These are phyloP conservation scores for Fomes fomentarius DNA, from an alignment of 1,284 basidiomycete species.

Conservation along the genomic window DNA sequence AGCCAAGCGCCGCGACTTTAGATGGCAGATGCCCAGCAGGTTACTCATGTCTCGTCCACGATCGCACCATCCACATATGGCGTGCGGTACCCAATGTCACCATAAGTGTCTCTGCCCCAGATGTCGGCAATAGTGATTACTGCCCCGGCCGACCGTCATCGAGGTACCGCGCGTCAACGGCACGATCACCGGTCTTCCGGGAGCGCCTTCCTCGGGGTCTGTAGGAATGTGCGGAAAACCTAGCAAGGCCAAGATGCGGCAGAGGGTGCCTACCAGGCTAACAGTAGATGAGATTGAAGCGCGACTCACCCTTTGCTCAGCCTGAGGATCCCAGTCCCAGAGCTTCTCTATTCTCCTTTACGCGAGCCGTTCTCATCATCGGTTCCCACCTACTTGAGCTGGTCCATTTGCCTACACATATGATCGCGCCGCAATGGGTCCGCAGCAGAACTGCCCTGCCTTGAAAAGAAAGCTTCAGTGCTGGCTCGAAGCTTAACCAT, in stretches of 20 bases:
- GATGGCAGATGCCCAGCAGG: too few species aligned
- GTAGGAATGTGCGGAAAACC: too few species aligned
- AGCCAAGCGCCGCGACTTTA: too few species aligned
- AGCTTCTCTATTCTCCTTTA: constrained; percentile 8
- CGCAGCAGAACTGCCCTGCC: neutral
- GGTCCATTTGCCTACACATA: neutral
- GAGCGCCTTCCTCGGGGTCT: neutral
- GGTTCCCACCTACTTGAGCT: neutral
- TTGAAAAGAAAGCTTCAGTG: constrained; percentile 4
- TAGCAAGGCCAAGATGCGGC: too few species aligned
- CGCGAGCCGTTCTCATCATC: constrained; percentile 1
- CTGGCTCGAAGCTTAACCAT: constrained; percentile 16
- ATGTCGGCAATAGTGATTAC: too few species aligned
- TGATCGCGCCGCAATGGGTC: constrained; percentile 1
- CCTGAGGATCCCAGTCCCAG: constrained; percentile 2
- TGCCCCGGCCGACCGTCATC: too few species aligned
- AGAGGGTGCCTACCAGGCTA: too few species aligned
- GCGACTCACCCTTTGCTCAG: constrained; percentile 2
- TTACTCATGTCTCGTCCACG: too few species aligned
- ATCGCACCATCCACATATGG: too few species aligned
- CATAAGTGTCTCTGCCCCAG: too few species aligned
- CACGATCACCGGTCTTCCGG: constrained; percentile 5
- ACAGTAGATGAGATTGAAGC: too few species aligned
- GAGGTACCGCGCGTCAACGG: neutral
- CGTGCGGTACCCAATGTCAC: too few species aligned